Percentiles rank a stretch among this genome's conserved stretches.
phyloP scores from a whole-genome alignment of 139 green algal genomes.

The Volvox africanus region DNA sequence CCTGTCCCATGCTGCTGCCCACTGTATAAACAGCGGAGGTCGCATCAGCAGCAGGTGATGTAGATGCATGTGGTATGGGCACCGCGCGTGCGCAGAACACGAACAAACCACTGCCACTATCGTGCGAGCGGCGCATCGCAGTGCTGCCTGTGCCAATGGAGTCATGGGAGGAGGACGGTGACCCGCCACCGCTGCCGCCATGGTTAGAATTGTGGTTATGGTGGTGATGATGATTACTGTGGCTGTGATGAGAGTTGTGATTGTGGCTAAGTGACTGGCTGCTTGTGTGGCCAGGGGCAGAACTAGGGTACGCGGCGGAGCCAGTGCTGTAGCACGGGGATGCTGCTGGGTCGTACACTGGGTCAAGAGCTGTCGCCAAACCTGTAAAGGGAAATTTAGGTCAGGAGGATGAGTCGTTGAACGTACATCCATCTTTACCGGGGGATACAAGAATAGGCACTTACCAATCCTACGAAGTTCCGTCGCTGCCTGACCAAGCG shows the following conservation, averaged over 20 bases:
- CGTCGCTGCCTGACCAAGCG: constrained; percentile 11
- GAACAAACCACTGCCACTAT: background rate
- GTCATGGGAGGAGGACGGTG: background rate
- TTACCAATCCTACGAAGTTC: constrained; percentile 9
- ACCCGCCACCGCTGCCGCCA: background rate
- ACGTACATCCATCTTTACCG: too few relatives aligned
- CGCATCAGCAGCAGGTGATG: background rate
- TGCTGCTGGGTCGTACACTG: constrained; percentile 16
- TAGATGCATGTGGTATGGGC: constrained; percentile 20
- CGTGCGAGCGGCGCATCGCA: background rate
- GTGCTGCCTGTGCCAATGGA: background rate
- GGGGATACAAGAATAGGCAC: background rate
- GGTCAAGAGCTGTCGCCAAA: constrained; percentile 37
- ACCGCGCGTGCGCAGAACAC: constrained; percentile 22
- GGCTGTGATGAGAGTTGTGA: background rate
- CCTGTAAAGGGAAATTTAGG: background rate
- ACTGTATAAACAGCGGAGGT: background rate
- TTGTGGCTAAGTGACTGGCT: background rate
- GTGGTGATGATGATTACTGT: background rate
- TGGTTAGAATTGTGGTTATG: background rate
- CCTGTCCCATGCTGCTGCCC: constrained; percentile 9
- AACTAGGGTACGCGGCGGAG: background rate
- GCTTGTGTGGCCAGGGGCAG: background rate
- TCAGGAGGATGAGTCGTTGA: too few relatives aligned
- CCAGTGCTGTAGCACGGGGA: background rate